phyloP scores from a whole-genome alignment of 2,329 filamentous ascomycete species.

The Zopfia rhizophila region DNA sequence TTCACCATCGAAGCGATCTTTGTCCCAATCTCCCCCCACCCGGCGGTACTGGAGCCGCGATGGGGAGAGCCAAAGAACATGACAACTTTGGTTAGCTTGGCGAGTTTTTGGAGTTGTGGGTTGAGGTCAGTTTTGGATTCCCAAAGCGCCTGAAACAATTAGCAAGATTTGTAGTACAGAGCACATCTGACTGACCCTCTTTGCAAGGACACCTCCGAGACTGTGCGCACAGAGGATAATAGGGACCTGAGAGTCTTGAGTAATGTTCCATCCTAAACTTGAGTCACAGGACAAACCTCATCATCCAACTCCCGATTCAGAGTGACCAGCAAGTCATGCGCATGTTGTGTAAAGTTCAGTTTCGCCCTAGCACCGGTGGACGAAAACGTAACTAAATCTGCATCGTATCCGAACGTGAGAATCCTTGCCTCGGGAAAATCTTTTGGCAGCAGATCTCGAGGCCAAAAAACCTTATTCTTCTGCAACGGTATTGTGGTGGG shows the following conservation, averaged over 20 bases:
- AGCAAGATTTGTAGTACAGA: neutral
- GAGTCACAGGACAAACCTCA: too few species aligned
- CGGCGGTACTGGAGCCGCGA: conserved; percentile 10
- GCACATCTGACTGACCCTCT: conserved; percentile 5
- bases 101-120: conserved; percentile 10
- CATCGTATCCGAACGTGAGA: conserved; percentile 2
- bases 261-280: too few species aligned
- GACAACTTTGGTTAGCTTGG: conserved; percentile 14
- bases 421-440: conserved; percentile 6
- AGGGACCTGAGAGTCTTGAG: too few species aligned
- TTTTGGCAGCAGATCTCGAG: conserved; percentile 4
- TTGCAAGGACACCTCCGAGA: conserved; percentile 14
- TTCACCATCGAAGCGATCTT: conserved; percentile 15
- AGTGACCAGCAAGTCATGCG: conserved; percentile 15
- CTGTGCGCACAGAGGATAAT: conserved; percentile 18
- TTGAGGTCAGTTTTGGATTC: conserved; percentile 11
- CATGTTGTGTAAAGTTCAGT: conserved; percentile 13
- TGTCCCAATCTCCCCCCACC: conserved; percentile 14
- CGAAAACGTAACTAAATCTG: conserved; percentile 2
- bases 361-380: conserved; percentile 1
- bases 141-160: conserved; percentile 16
- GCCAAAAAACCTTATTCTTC: conserved; percentile 9
- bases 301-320: conserved; percentile 15
- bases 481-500: neutral
- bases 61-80: conserved; percentile 23